Evolutionary conservation across 225 moss, liverwort and hornwort genomes (phyloP).

Genomic region (Asterella californica): DNA sequence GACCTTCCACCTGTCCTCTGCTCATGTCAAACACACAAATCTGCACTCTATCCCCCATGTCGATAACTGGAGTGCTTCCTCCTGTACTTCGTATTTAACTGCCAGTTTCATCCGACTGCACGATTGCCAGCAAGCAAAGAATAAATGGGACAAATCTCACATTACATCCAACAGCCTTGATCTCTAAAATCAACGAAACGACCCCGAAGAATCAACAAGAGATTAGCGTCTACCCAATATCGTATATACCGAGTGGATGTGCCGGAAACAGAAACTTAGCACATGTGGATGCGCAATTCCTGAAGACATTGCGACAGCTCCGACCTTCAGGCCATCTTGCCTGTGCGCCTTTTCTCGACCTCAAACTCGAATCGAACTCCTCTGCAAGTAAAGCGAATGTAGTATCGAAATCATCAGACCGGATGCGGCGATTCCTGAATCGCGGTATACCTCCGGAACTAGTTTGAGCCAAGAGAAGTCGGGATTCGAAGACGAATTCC

Average conservation of each 20-base stretch:
- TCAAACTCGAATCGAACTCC: background rate
- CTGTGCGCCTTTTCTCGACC: too few relatives aligned
- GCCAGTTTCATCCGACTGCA: background rate
- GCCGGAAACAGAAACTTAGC: too few relatives aligned
- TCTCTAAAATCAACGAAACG: too few relatives aligned
- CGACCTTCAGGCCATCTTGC: too few relatives aligned
- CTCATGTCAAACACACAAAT: constrained; percentile 83
- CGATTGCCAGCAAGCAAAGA: background rate
- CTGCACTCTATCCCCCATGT: constrained; percentile 49
- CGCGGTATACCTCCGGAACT: background rate
- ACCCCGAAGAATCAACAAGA: too few relatives aligned
- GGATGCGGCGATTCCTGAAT: background rate
- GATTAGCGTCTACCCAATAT: too few relatives aligned
- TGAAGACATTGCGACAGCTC: too few relatives aligned
- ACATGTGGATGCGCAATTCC: too few relatives aligned
- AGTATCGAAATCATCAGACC: background rate
- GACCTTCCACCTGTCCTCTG: constrained; percentile 79
- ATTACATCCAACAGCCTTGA: too few relatives aligned
- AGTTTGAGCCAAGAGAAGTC: background rate
- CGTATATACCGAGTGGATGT: too few relatives aligned
- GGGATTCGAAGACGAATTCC: background rate
- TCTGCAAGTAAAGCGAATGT: background rate
- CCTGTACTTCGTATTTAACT: background rate
- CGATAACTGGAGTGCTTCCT: background rate
- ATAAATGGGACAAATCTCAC: too few relatives aligned